phyloP scores from a whole-genome alignment of 129 eudicot genomes.

The Lactuca saligna region DNA sequence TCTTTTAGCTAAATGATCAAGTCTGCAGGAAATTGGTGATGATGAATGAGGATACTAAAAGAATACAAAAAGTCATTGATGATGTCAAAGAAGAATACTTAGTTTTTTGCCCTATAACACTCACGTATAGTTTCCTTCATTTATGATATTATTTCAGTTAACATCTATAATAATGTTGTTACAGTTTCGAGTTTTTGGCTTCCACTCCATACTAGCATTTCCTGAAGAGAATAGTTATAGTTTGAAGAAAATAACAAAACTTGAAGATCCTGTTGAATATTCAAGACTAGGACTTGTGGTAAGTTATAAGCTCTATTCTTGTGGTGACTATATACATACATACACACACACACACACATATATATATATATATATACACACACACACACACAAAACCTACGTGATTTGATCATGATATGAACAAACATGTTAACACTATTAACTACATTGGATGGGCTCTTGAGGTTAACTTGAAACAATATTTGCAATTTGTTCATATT shows the following conservation, averaged over 20 bases:
- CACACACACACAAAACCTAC: no score
- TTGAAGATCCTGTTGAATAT: slow-evolving; percentile 62
- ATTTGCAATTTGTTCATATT: no score
- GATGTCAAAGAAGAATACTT: slow-evolving; percentile 63
- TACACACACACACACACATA: no score
- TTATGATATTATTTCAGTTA: not conserved
- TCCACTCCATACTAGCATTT: slow-evolving; percentile 55
- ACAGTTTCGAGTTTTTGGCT: no score
- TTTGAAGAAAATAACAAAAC: slow-evolving; percentile 66
- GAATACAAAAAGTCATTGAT: slow-evolving; percentile 71
- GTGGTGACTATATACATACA: no score
- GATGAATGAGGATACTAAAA: slow-evolving; percentile 85
- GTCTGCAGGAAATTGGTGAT: slow-evolving; percentile 81
- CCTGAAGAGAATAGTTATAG: slow-evolving; percentile 70
- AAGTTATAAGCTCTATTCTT: slow-evolving; percentile 19
- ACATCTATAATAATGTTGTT: no score
- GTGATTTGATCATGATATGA: slow-evolving; percentile 89
- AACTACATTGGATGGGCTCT: slow-evolving; percentile 81
- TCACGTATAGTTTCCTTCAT: slow-evolving; percentile 32
- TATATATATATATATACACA: no score
- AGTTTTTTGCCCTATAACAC: slow-evolving; percentile 53
- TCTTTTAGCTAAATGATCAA: not conserved
- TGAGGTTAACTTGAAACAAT: slow-evolving; percentile 40
- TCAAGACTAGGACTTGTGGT: slow-evolving; percentile 68
- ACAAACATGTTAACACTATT: slow-evolving; percentile 87